Base-by-base conservation (phyloP, 805 yeast genomes). In the Zygosaccharomyces kombuchaensis region DNA sequence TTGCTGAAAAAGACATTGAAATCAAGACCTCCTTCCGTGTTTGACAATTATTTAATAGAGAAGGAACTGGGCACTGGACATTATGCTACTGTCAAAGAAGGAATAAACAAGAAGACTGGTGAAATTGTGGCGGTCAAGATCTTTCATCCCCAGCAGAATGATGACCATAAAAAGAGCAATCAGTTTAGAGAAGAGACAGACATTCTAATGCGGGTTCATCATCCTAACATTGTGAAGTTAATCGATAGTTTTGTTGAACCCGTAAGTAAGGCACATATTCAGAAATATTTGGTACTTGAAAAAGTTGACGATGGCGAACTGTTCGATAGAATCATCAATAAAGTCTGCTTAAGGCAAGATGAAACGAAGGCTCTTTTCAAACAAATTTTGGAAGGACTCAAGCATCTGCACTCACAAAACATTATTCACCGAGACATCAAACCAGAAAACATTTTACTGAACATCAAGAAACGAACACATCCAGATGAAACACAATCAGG, bases 21-120 rank as follows among this genome's bases (percentile, higher is more conserved):
- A 29, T 42, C 39, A 39, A 54, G 48, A 37, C 49, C 62, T n/a
- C 53, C 50, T 22, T 71, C 83, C 2, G 78, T 84, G 44, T 78
- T 75, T 50, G 85, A 82, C 56, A 74, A 75, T 46, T 72, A 69
- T 43, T 40, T 63, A 1, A 38, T 70, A 14, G 87, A 86, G 0
- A 72, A 70, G 45, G 78, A 81, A 51, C 64, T 85, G 17, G 93
- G 93, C 0, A 67, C 83, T 3, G 93, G 93, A 0, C 91, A 85
- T 63, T 85, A 85, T 57, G 91, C 93, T 0, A 79, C 80, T n/a
- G 93, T 85, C 2, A 82, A 80, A 58, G 86, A 82, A 53, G 87
- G 87, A 2, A 69, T 71, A 6, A 73, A 77, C 50, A 75, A 80
- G 53, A 62, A 65, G 6, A 73, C 81, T 0, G 87, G 88, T 0